Evolutionary conservation across 495 filamentous ascomycete genomes (phyloP), one percentile per base, ranked within the genome.

Genomic region (Pseudoneurospora amorphoporcata): DNA sequence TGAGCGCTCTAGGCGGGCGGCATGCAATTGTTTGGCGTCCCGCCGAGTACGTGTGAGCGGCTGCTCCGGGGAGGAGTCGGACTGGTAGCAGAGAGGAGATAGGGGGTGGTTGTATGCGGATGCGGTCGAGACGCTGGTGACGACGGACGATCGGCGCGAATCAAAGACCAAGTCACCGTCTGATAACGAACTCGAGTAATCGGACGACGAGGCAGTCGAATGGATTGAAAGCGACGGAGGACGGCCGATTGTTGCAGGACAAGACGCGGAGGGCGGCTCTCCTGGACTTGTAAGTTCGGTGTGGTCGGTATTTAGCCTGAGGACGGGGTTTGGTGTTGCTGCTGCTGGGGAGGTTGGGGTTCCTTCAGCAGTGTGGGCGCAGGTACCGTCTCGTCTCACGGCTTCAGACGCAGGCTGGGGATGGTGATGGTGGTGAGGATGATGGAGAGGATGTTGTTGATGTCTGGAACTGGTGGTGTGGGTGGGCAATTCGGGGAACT

Each of bases 21-120:
- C 79, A 75, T 81, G 80, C 74, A 79, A 73, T 39, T 81, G 76
- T 70, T 80, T 80, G 40, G 77, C 77, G 79, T 80, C 76, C 35
- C 79, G 76, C 68, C 79, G 74, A 72, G 72, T 80, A 72, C 79
- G 77, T 10, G 76, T 74, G 71, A 72, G 61, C 23, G 74, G 37
- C 68, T 29, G 43, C 10, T 58, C 19, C 58, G 39, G 69, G 61
- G 14, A 38, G 72, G 72, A 43, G n/a, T 68, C 41, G 58, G 32
- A 39, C 23, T 43, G 73, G 38, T 35, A 69, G 9, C 43, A 73
- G n/a, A 39, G 41, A 58, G 69, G 71, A 39, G 68, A 35, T 19
- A 35, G 29, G 35, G 69, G 70, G 73, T 47, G 3, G 39, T 39
- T 19, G 35, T 35, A 40, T 8, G 71, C 58, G 43, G 68, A 69